These are phyloP conservation scores for Sporisorium exsertum DNA, from an alignment of 1,284 basidiomycete genomes.

Conservation along the genomic window DNA sequence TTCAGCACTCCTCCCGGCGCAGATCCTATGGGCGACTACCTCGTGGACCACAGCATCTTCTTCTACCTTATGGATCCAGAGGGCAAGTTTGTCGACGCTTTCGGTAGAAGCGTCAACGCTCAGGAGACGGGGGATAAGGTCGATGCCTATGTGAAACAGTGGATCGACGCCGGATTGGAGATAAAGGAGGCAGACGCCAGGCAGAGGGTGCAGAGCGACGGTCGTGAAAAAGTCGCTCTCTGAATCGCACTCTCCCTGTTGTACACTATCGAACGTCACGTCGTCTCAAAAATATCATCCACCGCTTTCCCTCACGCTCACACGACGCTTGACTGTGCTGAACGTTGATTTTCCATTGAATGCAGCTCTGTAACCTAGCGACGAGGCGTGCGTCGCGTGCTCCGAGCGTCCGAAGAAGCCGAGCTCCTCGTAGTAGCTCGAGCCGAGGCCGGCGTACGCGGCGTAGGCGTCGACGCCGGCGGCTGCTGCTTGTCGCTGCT, in stretches of 20 bases:
- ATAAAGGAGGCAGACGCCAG: constrained; percentile 73
- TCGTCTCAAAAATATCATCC: constrained; percentile 2
- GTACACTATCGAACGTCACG: constrained; percentile 10
- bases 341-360: not conserved
- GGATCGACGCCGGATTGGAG: constrained; percentile 69
- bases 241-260: not conserved
- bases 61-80: constrained; percentile 97
- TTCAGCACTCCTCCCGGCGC: constrained; percentile 89
- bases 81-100: constrained; percentile 95
- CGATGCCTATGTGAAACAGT: constrained; percentile 72
- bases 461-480: constrained; percentile 21
- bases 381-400: constrained; percentile 44
- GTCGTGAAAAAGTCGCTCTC: constrained; percentile 36
- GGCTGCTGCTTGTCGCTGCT: constrained; percentile 33
- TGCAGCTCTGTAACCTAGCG: constrained; percentile 11
- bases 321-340: not conserved
- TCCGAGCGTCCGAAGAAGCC: constrained; percentile 23
- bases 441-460: constrained; percentile 26
- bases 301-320: not conserved
- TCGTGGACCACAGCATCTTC: constrained; percentile 84
- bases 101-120: constrained; percentile 83
- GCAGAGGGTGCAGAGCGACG: constrained; percentile 74
- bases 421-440: constrained; percentile 42
- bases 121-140: constrained; percentile 77
- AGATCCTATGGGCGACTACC: constrained; percentile 83